Evolutionary conservation across 768 basidiomycete genomes (phyloP).

Genomic region (Suillus paluster): DNA sequence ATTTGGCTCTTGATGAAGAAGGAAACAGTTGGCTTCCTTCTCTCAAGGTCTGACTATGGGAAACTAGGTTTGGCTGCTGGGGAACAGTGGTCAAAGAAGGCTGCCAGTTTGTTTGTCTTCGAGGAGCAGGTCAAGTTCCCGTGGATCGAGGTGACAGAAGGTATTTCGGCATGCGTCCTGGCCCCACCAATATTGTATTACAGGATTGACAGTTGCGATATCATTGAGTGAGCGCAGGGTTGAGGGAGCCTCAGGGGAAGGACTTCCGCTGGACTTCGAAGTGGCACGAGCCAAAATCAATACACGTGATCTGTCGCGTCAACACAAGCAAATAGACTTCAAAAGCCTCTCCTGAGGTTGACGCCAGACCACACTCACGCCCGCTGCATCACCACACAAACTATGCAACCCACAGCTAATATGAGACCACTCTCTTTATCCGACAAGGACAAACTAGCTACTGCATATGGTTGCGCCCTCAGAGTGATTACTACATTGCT

Average conservation of each 20-base stretch:
- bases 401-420: background rate
- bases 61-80: background rate
- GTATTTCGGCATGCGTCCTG: too few species aligned
- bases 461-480: background rate
- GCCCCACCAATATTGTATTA: too few species aligned
- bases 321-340: background rate
- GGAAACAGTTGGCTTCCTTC: too few species aligned
- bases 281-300: background rate
- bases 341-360: background rate
- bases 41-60: too few species aligned
- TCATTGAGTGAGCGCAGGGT: too few species aligned
- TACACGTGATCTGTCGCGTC: slow-evolving; percentile 7
- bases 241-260: too few species aligned
- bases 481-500: background rate
- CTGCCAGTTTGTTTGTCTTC: background rate
- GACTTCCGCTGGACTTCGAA: too few species aligned
- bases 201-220: too few species aligned
- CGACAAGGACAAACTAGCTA: background rate
- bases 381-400: background rate
- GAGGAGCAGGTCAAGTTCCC: background rate
- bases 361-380: background rate
- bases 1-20: too few species aligned
- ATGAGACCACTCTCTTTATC: background rate
- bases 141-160: too few species aligned
- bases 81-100: background rate